Percentiles rank a stretch among this genome's conserved stretches.
These are phyloP conservation scores for Globisporangium nagaii DNA, from an alignment of 352 stramenopile species.

Conservation along the genomic window DNA sequence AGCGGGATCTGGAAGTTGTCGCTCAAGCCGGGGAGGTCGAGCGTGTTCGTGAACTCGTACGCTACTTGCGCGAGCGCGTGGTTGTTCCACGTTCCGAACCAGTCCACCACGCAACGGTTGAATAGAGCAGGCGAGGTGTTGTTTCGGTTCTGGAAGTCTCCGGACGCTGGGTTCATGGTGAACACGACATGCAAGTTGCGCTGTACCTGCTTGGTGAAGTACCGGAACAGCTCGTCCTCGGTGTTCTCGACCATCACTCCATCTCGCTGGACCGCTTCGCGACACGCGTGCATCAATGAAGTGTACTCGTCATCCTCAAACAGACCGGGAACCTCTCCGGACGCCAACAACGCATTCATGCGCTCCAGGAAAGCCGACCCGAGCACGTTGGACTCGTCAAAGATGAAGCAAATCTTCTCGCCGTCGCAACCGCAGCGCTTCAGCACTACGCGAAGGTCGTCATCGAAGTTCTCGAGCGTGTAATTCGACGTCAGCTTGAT, in stretches of 20 bases:
- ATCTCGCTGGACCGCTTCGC: constrained; percentile 92
- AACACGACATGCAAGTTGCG: constrained; percentile 99
- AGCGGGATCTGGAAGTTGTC: constrained; percentile 53
- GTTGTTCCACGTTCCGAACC: constrained; percentile 99
- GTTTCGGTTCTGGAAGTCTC: constrained; percentile 95
- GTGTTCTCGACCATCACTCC: constrained; percentile 90
- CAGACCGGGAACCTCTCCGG: constrained; percentile 98
- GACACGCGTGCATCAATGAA: constrained; percentile 94
- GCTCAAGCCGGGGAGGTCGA: constrained; percentile 90
- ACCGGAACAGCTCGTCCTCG: constrained; percentile 93
- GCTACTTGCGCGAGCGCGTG: constrained; percentile 98
- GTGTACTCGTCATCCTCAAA: constrained; percentile 99
- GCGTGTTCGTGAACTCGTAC: constrained; percentile 94
- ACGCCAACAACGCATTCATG: constrained; percentile 99
- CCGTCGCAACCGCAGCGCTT: constrained; percentile 96
- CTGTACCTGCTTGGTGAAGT: constrained; percentile 98
- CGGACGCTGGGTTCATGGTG: constrained; percentile 99
- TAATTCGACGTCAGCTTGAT: constrained; percentile 99
- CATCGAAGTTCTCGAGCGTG: constrained; percentile 99
- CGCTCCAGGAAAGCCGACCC: constrained; percentile 98
- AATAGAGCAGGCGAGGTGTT: constrained; percentile 99
- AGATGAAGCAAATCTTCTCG: constrained; percentile 99
- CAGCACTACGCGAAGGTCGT: constrained; percentile 97
- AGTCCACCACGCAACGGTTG: constrained; percentile 99
- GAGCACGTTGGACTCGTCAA: constrained; percentile 99